phyloP scores from a whole-genome alignment of 1,284 basidiomycete species.

The Psilocybe mexicana region DNA sequence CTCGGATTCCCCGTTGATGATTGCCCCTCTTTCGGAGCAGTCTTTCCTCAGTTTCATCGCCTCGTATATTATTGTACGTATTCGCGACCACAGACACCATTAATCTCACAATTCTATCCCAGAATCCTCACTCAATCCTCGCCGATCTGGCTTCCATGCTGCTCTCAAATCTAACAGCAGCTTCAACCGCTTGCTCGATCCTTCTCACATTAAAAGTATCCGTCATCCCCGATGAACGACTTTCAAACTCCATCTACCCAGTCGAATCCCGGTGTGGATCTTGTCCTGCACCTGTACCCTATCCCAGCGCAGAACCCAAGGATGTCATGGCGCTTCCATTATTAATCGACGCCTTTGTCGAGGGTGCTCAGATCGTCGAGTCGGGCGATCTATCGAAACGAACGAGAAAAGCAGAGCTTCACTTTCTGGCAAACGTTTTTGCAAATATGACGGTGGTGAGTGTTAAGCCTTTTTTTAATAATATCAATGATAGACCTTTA shows the following conservation, averaged over 20 bases:
- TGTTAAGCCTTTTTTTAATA: constrained; percentile 11
- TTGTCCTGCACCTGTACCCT: constrained; percentile 63
- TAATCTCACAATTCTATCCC: not conserved
- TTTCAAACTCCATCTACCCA: constrained; percentile 58
- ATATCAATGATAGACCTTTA: not conserved
- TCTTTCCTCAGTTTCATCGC: constrained; percentile 84
- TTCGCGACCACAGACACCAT: not conserved
- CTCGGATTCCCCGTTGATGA: constrained; percentile 79
- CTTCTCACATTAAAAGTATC: constrained; percentile 72
- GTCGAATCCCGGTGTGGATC: constrained; percentile 75
- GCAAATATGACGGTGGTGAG: constrained; percentile 84
- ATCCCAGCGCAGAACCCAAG: constrained; percentile 54
- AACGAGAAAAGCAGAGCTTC: constrained; percentile 72
- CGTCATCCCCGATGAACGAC: constrained; percentile 51
- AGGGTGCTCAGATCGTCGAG: constrained; percentile 60
- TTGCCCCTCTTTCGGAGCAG: constrained; percentile 70
- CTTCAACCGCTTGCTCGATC: constrained; percentile 67
- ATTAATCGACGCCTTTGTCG: constrained; percentile 84
- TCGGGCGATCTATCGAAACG: constrained; percentile 48
- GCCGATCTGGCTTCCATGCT: constrained; percentile 97
- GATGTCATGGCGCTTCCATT: constrained; percentile 72
- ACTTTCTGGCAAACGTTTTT: constrained; percentile 91
- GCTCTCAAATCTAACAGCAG: constrained; percentile 90
- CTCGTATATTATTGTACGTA: constrained; percentile 87
- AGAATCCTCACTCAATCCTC: constrained; percentile 89